These are phyloP conservation scores for Tetrapyrgos nigripes DNA, from an alignment of 1,284 basidiomycete species.

Conservation along the genomic window DNA sequence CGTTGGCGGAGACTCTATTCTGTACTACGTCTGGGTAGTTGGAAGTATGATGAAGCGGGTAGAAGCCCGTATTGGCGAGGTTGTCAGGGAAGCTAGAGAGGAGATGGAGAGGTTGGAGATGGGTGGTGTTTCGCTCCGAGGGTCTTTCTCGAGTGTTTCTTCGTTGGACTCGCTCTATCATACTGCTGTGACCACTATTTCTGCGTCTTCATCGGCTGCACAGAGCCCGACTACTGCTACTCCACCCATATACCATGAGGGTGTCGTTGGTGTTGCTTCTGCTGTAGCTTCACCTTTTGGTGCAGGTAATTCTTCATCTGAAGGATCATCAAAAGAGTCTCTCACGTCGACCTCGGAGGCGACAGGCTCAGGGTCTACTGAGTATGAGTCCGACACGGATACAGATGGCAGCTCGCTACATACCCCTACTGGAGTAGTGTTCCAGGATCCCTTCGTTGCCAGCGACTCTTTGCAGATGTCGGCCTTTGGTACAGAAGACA, in stretches of 20 bases:
- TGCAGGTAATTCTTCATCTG: neutral
- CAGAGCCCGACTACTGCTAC: too few relatives aligned
- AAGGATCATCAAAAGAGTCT: slow-evolving; percentile 13
- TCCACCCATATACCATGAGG: neutral
- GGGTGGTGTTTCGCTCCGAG: neutral
- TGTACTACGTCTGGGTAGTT: slow-evolving; percentile 60
- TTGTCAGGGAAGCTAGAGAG: slow-evolving; percentile 48
- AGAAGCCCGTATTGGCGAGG: slow-evolving; percentile 51
- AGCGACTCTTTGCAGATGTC: neutral
- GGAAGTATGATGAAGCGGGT: slow-evolving; percentile 59
- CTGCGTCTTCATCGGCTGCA: neutral
- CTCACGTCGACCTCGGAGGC: slow-evolving; percentile 13
- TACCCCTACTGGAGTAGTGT: slow-evolving; percentile 52
- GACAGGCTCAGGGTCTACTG: slow-evolving; percentile 1
- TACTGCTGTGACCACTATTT: neutral
- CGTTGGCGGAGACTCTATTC: neutral
- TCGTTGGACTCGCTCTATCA: neutral
- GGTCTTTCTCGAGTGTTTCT: neutral
- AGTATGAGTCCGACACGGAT: slow-evolving; percentile 44
- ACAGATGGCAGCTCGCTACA: slow-evolving; percentile 64
- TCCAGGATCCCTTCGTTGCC: slow-evolving; percentile 15
- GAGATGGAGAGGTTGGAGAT: slow-evolving; percentile 9
- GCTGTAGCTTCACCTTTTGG: neutral
- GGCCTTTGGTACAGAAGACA: neutral
- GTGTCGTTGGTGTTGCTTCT: neutral